phyloP scores from a whole-genome alignment of 2,329 filamentous ascomycete genomes.

The Neobulgaria alba region DNA sequence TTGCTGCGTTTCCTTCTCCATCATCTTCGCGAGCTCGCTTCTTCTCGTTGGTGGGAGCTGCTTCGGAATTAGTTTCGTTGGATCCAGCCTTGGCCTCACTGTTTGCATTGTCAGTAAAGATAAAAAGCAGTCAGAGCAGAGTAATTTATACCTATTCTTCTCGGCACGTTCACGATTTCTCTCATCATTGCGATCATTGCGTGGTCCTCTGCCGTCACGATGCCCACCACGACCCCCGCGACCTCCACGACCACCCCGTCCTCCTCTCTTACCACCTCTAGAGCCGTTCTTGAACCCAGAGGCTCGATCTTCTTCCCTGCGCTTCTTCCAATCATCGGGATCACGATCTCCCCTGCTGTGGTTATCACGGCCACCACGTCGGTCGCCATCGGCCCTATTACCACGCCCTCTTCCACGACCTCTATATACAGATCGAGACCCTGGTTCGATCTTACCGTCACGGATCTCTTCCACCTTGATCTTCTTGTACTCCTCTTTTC shows the following conservation, averaged over 20 bases:
- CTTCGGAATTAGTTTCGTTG: conserved; percentile 11
- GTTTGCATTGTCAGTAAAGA: conserved; percentile 11
- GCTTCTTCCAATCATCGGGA: conserved; percentile 54
- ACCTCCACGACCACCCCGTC: conserved; percentile 32
- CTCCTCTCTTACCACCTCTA: conserved; percentile 31
- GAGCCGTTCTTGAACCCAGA: conserved; percentile 42
- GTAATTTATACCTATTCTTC: conserved; percentile 21
- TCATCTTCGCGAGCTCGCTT: conserved; percentile 36
- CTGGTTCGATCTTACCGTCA: conserved; percentile 59
- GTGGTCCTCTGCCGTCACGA: conserved; percentile 36
- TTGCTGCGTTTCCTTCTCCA: conserved; percentile 41
- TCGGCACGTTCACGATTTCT: conserved; percentile 30
- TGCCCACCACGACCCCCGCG: too few species aligned
- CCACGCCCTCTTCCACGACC: conserved; percentile 6
- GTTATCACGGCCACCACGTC: conserved; percentile 21
- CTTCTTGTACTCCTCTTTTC: conserved; percentile 81
- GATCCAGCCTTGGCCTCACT: conserved; percentile 9
- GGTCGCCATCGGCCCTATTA: conserved; percentile 1
- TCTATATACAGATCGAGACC: conserved; percentile 8
- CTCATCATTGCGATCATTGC: conserved; percentile 31
- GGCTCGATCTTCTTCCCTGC: conserved; percentile 53
- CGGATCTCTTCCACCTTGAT: conserved; percentile 66
- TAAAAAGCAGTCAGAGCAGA: background rate
- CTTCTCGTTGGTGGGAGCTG: conserved; percentile 17
- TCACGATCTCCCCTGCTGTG: conserved; percentile 32